Evolutionary conservation across 2,329 filamentous ascomycete species (phyloP).

Genomic region (Ophiocordyceps sinensis): DNA sequence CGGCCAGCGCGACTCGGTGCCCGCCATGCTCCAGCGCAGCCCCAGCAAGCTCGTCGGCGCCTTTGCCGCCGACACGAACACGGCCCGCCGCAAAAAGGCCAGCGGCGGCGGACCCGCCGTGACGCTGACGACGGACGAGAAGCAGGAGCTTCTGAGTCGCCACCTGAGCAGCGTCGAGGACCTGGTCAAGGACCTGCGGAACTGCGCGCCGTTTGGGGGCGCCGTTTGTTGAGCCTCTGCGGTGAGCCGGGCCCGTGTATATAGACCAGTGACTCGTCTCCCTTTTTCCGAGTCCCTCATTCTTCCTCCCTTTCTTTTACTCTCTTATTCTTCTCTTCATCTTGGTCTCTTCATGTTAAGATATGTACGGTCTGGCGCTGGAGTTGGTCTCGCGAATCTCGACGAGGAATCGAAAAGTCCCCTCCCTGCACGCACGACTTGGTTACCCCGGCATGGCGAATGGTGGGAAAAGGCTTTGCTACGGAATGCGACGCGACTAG

Average conservation of each 20-base stretch:
- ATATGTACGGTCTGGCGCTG: not conserved
- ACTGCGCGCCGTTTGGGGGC: slow-evolving; percentile 60
- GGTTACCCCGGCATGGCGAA: not conserved
- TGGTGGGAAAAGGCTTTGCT: not conserved
- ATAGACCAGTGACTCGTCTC: not conserved
- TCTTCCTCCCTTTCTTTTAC: not conserved
- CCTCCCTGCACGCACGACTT: not conserved
- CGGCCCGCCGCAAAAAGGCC: slow-evolving; percentile 13
- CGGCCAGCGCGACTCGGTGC: slow-evolving; percentile 27
- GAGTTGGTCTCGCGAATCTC: not conserved
- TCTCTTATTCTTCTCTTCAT: not conserved
- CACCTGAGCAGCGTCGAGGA: slow-evolving; percentile 76
- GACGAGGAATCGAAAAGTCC: not conserved
- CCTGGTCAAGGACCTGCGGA: slow-evolving; percentile 69
- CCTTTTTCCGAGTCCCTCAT: not conserved
- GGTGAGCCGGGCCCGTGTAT: not conserved
- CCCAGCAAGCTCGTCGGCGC: slow-evolving; percentile 52
- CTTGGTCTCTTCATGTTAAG: not conserved
- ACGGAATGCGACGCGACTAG: slow-evolving; percentile 1
- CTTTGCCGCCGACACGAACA: slow-evolving; percentile 24
- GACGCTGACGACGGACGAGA: slow-evolving; percentile 62
- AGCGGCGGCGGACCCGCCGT: slow-evolving; percentile 19
- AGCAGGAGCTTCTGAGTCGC: slow-evolving; percentile 62
- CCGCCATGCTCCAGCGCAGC: slow-evolving; percentile 46
- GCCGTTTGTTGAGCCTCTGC: slow-evolving; percentile 29